Base-by-base conservation (phyloP, 352 stramenopile species). In the Globisporangium solare region DNA sequence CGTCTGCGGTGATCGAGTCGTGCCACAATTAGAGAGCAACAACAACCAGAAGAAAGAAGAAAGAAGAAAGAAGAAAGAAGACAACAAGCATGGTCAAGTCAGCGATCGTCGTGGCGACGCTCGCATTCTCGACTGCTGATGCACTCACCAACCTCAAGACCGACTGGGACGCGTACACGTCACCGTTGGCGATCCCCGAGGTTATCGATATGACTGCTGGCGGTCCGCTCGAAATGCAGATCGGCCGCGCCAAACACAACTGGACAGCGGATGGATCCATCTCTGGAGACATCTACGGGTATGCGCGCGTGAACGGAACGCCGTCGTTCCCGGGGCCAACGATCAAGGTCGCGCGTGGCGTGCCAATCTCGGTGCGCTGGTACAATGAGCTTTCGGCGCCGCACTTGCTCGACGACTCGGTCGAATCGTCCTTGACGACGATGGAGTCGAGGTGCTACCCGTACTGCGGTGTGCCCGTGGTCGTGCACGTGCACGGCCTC, bases 401-500 rank as follows among this genome's bases (percentile, higher is more conserved):
- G 18, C 79, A 89, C 41, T 51, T 89, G 20, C 67, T 89, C 3
- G 58, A 72, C 15, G 70, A 81, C 21, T 71, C 54, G 11, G 70
- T 88, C 35, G 76, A 89, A 54, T 60, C 53, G 0, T 67, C 60
- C 13, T 61, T 89, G 15, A 64, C 56, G 12, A 72, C 69, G 27
- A 60, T 63, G 22, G 76, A 82, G 59, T 89, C 79, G 1, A 46
- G 66, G 4, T 89, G 79, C 48, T 89, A 82, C 53, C 79, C 79
- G 22, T 82, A 83, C 53, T 89, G 79, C 58, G 79, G 79, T 14
- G 70, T 88, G 2, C 79, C 79, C 0, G 64, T 68, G 15, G 74
- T 86, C 18, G 70, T 78, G 18, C 79, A 89, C 47, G 70, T 88
- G 0, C 79, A 89, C 41, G 79, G 79, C 7, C 71, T 89, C 32